A percentile compares a stretch with the other conserved stretches of the same genome.
These are phyloP conservation scores for Trichosporon sp. DNA, from an alignment of 1,284 basidiomycete species.

Conservation along the genomic window DNA sequence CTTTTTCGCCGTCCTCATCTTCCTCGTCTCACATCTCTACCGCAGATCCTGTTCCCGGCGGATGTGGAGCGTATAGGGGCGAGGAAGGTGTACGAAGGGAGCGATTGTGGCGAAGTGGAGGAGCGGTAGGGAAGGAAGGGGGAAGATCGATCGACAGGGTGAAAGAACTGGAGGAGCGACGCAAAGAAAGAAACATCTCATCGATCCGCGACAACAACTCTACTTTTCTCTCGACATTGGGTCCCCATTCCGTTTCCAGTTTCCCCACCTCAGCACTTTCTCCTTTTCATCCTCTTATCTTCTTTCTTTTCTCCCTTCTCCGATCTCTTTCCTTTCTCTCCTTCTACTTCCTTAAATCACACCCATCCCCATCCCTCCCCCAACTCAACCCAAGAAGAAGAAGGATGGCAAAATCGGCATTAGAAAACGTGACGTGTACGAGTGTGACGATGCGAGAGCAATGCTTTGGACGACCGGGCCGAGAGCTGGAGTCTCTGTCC, in stretches of 20 bases:
- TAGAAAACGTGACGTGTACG: constrained; percentile 5
- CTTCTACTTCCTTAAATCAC: not conserved
- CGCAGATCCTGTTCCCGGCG: not conserved
- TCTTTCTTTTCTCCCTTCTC: not conserved
- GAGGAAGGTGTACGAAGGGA: no score
- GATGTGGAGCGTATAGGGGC: not conserved
- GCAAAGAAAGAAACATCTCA: no score
- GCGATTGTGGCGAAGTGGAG: no score
- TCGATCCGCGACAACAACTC: no score
- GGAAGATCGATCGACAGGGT: no score
- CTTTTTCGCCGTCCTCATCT: not conserved
- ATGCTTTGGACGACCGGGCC: constrained; percentile 2
- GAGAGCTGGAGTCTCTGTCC: no score
- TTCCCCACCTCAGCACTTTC: not conserved
- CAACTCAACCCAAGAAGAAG: not conserved
- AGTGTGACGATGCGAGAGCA: constrained; percentile 4
- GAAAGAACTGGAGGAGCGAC: no score
- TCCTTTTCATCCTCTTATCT: not conserved
- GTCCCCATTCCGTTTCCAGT: no score
- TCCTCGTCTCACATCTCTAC: not conserved
- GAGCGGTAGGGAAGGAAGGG: no score
- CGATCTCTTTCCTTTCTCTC: not conserved
- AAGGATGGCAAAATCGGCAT: constrained; percentile 2
- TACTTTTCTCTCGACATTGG: no score
- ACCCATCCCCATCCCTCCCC: not conserved